Evolutionary conservation across 345 rosid genomes (phyloP).

Genomic region (Mangifera indica): DNA sequence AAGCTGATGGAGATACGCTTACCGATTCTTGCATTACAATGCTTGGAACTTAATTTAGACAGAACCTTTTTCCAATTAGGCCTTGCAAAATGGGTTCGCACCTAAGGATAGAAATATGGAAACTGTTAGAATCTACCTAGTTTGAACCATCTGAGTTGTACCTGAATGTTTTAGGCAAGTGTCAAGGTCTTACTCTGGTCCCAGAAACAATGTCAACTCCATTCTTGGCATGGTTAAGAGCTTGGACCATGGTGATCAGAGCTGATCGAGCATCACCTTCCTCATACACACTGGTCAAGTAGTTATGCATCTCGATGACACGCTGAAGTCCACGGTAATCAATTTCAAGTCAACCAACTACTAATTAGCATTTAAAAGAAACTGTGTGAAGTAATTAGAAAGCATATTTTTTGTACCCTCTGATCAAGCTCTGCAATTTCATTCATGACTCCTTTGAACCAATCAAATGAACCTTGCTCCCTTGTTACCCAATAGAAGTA

Average conservation of each 20-base stretch:
- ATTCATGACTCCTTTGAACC: constrained; percentile 99
- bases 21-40: constrained; percentile 88
- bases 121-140: background rate
- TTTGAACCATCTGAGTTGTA: background rate
- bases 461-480: constrained; percentile 97
- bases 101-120: constrained; percentile 40
- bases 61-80: constrained; percentile 95
- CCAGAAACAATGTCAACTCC: constrained; percentile 98
- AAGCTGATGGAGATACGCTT: constrained; percentile 19
- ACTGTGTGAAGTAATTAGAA: background rate
- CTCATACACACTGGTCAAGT: constrained; percentile 95
- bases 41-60: constrained; percentile 83
- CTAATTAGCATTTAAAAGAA: background rate
- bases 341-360: constrained; percentile 10
- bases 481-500: constrained; percentile 99
- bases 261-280: constrained; percentile 99
- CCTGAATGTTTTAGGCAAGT: background rate
- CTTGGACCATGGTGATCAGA: constrained; percentile 98
- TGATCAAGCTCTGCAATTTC: constrained; percentile 93
- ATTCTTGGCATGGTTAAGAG: constrained; percentile 93
- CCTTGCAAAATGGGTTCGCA: constrained; percentile 93
- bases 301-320: constrained; percentile 97
- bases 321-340: constrained; percentile 48
- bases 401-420: constrained; percentile 52
- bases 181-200: constrained; percentile 55